Base-by-base conservation (phyloP, 768 basidiomycete species). In the Sistotremastrum suecicum region DNA sequence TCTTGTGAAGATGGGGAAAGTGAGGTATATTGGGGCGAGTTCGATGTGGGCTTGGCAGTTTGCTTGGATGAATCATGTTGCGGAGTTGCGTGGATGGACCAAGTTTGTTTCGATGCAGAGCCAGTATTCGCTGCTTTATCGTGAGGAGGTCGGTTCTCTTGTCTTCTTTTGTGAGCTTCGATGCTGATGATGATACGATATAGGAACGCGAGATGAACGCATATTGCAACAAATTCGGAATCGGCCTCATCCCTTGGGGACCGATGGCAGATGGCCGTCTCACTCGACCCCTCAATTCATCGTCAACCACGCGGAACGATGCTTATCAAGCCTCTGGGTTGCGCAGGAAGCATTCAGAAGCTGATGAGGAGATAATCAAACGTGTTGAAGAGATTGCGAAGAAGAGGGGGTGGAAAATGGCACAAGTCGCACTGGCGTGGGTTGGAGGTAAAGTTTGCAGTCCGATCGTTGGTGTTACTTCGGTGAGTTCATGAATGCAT, bases 21-120 rank as follows among this genome's bases (percentile, higher is more conserved):
- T 64, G 20, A 48, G 66, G 41, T 67, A 62, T 47, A 57, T 62
- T 37, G 57, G 71, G 5, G 68, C 66, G 2, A 68, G 66, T 48
- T 68, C 67, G 41, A 69, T 71, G 68, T 58, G 63, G 4, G 56
- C 67, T 7, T 71, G 69, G 70, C 64, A 70, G 37, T 68, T 71
- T 37, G 62, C 62, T n/a, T 51, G 62, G 43, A 56, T 74, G 57
- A 68, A 72, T 45, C 63, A 67, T 34, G 62, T 70, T 2, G 72
- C 73, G 5, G 56, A 60, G 35, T 58, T 57, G 47, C 54, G 70
- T 10, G 66, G 66, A 3, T 72, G 73, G 64, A 74, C 75, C 3
- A 68, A 63, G 48, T 77, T 78, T 49, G 63, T 74, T 41, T 69
- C 72, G 46, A 74, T 77, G 66, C 76, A 78, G 57, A 63, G 66